A percentile compares a stretch with the other conserved stretches of the same genome.
These are phyloP conservation scores for Tinospora cordifolia DNA, from an alignment of 164 flowering plant species.

Conservation along the genomic window DNA sequence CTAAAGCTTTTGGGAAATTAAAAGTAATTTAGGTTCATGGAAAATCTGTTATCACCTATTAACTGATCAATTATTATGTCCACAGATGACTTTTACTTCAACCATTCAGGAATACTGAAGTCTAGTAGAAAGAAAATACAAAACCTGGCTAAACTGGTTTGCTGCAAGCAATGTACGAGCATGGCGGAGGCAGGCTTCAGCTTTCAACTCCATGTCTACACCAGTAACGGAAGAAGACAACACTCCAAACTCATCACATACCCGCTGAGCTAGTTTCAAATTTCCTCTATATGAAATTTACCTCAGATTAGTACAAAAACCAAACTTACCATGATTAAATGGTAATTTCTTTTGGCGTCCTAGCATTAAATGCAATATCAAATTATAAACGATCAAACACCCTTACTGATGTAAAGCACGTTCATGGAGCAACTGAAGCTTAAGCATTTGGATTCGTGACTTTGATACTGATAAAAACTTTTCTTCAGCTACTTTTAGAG, in stretches of 20 bases:
- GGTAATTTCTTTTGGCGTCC: neutral
- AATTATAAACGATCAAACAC: neutral
- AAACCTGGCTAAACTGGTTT: slow-evolving; percentile 81
- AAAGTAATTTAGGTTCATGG: too few species aligned
- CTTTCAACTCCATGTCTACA: slow-evolving; percentile 83
- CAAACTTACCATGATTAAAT: neutral
- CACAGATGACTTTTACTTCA: neutral
- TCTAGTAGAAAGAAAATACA: neutral
- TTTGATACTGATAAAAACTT: slow-evolving; percentile 59
- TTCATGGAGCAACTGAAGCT: slow-evolving; percentile 86
- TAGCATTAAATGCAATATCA: neutral
- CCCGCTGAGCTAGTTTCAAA: slow-evolving; percentile 70
- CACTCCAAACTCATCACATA: slow-evolving; percentile 82
- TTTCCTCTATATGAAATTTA: slow-evolving; percentile 48
- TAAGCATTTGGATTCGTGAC: slow-evolving; percentile 58
- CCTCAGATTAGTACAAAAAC: slow-evolving; percentile 3
- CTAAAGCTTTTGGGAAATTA: neutral
- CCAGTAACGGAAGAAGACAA: slow-evolving; percentile 80
- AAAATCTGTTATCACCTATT: neutral
- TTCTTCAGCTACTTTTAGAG: slow-evolving; percentile 70
- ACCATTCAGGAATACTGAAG: neutral
- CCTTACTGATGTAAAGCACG: slow-evolving; percentile 69
- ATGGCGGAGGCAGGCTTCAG: slow-evolving; percentile 78
- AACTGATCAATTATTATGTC: neutral
- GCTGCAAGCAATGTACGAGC: slow-evolving; percentile 94